A percentile compares a stretch with the other conserved stretches of the same genome.
Evolutionary conservation across 768 basidiomycete genomes (phyloP).

Genomic region (Pleurotus tuber-regium): DNA sequence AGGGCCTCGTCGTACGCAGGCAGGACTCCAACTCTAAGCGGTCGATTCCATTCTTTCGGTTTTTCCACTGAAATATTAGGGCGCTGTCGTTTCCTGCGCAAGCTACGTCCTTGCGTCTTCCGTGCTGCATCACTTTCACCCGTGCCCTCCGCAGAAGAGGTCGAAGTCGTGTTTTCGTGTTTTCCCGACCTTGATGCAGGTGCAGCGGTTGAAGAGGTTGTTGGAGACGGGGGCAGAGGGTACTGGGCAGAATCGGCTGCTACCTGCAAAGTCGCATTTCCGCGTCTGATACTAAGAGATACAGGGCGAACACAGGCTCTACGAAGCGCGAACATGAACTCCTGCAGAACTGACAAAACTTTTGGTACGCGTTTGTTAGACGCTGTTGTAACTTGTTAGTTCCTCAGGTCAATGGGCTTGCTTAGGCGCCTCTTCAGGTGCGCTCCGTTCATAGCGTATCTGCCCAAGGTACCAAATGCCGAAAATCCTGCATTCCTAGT

Average conservation of each 20-base stretch:
- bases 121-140: conserved; percentile 4
- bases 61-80: conserved; percentile 48
- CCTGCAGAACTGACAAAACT: not conserved
- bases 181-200: conserved; percentile 11
- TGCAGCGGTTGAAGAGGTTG: conserved; percentile 8
- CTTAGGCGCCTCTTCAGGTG: not conserved
- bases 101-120: conserved; percentile 29
- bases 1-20: conserved; percentile 88
- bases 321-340: conserved; percentile 27
- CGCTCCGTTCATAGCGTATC: not conserved
- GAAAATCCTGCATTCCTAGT: not conserved
- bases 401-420: no score
- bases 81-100: conserved; percentile 31
- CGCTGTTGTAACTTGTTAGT: not conserved
- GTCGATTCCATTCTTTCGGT: conserved; percentile 63
- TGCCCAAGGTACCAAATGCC: not conserved
- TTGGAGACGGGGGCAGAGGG: conserved; percentile 11
- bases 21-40: conserved; percentile 58
- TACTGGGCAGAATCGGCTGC: conserved; percentile 7
- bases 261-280: conserved; percentile 22
- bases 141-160: conserved; percentile 4
- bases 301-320: conserved; percentile 20
- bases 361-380: conserved; percentile 12
- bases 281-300: conserved; percentile 16
- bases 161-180: conserved; percentile 7